Base-by-base conservation (phyloP, 345 rosid species). In the Xanthoceras sorbifolium region DNA sequence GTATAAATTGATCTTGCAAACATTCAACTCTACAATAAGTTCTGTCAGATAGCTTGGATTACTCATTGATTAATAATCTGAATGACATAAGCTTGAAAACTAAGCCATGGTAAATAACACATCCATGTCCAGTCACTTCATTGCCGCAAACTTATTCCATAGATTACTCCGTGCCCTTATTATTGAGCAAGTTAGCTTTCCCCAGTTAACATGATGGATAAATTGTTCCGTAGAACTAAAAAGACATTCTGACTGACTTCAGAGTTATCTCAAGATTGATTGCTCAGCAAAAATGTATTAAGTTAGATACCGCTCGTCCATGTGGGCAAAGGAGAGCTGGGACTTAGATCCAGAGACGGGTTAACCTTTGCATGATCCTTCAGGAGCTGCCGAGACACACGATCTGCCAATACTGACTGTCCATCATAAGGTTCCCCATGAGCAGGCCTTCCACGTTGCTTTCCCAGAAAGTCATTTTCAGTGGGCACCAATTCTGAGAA, bases 311-410 rank as follows among this genome's bases (percentile, higher is more conserved):
- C 87, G 46, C 75, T 67, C 31, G 67, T 75, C 70, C 84, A 70
- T 69, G 76, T 62, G n/a, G 80, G 88, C 65, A 80, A 80, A 64
- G 85, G 80, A 67, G 88, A 67, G 60, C 69, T 80, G 48, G 85
- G 87, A 73, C 89, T 85, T 18, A 87, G 85, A 77, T 87, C 88
- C 54, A 89, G 76, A 54, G 87, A 70, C 9, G 85, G 84, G 66
- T 67, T 76, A 78, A 79, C 75, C 76, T 79, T 82, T 65, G 72
- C 81, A 34, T 80, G 87, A 80, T 89, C 90, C 83, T 82, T 80
- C 71, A 84, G 73, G 61, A 91, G 85, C 76, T 84, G 93, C 64
- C 78, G 84, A 75, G 90, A 83, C 32, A 89, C 93, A 2, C 89
- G 82, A 69, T 86, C 89, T 22, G 88, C 90, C 81, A 86, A 85